A percentile compares a stretch with the other conserved stretches of the same genome.
phyloP scores from a whole-genome alignment of 2,329 filamentous ascomycete species.

The Ophiostoma angusticollis region DNA sequence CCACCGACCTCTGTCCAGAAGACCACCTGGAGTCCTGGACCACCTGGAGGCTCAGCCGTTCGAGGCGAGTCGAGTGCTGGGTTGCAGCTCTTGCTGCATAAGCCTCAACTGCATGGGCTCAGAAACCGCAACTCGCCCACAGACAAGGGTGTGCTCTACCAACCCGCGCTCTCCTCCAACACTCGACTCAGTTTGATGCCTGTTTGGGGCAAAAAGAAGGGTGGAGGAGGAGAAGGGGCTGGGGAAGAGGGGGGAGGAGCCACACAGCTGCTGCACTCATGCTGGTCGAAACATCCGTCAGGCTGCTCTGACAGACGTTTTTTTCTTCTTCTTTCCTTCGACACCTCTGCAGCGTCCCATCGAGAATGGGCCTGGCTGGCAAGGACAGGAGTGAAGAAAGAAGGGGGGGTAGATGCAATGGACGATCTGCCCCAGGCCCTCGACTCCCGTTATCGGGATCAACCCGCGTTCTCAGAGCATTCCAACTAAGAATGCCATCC shows the following conservation, averaged over 20 bases:
- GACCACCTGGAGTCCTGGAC: too few relatives aligned
- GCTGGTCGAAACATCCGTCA: constrained; percentile 26
- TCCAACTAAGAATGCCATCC: constrained; percentile 6
- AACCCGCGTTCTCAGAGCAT: constrained; percentile 6
- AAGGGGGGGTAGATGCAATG: background rate
- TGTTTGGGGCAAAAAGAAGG: constrained; percentile 27
- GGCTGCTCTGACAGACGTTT: constrained; percentile 1
- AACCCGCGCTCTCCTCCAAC: constrained; percentile 11
- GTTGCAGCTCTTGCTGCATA: too few relatives aligned
- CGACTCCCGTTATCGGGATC: constrained; percentile 12
- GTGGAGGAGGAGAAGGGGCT: constrained; percentile 9
- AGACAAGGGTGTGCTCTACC: background rate
- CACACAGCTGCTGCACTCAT: constrained; percentile 26
- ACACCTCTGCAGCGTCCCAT: constrained; percentile 8
- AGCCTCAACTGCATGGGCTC: too few relatives aligned
- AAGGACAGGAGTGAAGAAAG: background rate
- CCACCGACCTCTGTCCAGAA: too few relatives aligned
- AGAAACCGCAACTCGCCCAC: too few relatives aligned
- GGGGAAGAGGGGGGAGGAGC: too few relatives aligned
- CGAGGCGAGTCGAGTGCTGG: too few relatives aligned
- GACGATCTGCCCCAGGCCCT: constrained; percentile 5
- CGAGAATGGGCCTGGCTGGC: background rate
- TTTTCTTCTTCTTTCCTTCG: background rate
- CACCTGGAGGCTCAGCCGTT: too few relatives aligned
- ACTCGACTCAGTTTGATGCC: constrained; percentile 29